Conservation (phyloP, 2,329 filamentous ascomycete species). For the Podosphaera fusca region DNA sequence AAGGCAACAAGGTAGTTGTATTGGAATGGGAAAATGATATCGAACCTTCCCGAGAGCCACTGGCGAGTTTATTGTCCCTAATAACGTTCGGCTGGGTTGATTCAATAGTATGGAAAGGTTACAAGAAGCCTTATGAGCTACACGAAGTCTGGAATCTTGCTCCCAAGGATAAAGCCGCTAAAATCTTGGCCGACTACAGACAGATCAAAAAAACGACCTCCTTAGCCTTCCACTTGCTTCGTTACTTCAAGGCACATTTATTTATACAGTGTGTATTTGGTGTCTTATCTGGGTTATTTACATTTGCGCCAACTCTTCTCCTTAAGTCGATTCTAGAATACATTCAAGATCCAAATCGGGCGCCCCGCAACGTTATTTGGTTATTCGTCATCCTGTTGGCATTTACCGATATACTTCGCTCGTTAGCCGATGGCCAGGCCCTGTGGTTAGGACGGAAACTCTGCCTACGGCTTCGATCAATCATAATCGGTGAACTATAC, state of each 20-base stretch:
- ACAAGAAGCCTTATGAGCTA: conserved; percentile 62
- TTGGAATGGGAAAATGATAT: conserved; percentile 78
- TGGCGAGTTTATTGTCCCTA: conserved; percentile 72
- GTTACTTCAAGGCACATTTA: conserved; percentile 60
- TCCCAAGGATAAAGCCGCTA: conserved; percentile 66
- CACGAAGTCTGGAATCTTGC: conserved; percentile 78
- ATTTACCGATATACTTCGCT: conserved; percentile 57
- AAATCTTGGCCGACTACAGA: conserved; percentile 61
- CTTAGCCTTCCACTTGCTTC: conserved; percentile 57
- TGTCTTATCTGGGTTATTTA: conserved; percentile 55
- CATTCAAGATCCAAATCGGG: conserved; percentile 57
- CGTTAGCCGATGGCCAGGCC: conserved; percentile 63
- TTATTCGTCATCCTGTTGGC: conserved; percentile 84
- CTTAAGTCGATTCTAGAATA: conserved; percentile 83
- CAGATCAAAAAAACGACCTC: conserved; percentile 62
- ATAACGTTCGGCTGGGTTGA: conserved; percentile 84
- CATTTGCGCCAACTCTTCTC: conserved; percentile 76
- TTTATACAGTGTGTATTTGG: conserved; percentile 63
- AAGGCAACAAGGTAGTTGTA: conserved; percentile 74
- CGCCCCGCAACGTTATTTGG: conserved; percentile 77
- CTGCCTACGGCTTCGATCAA: conserved; percentile 76
- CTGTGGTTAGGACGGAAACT: conserved; percentile 88
- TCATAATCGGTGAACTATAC: conserved; percentile 94
- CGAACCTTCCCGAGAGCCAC: conserved; percentile 65
- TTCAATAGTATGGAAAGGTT: conserved; percentile 69